Evolutionary conservation across 164 flowering plant genomes (phyloP), one percentile per base, ranked within the genome.

Genomic region (Berberis thunbergii): DNA sequence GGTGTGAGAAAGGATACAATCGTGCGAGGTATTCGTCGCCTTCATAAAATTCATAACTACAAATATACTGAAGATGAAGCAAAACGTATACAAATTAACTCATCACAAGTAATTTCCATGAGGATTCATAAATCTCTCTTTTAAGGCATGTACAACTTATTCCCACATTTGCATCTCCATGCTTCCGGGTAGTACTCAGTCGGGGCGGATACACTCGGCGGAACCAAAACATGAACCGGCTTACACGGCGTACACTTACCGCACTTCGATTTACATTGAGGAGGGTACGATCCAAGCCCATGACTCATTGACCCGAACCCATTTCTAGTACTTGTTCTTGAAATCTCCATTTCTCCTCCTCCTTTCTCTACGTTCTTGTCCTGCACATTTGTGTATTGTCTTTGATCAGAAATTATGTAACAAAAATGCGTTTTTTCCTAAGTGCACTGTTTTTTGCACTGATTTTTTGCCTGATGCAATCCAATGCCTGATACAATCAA

Each of bases 91-190:
- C 41, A 39, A 55, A 39, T 41, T 40, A n/a, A 55, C 13, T 26
- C 38, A 40, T 2, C 42, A 55, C 4, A 2, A 55, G 38, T 42
- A n/a, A 10, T 10, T 54, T 10, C 3, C 5, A 8, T 26, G 11
- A 8, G 6, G 5, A 54, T 4, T 6, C n/a, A 6, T 41, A 6
- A 4, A 26, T 50, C n/a, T 41, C n/a, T 39, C 43, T 6, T 0
- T 54, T 67, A 86, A 40, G 93, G 93, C 87, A 84, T 84, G 78
- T 73, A 84, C 64, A 82, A 63, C 73, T 73, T 85, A 76, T 84
- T 82, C 48, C 94, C 87, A 64, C 94, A 87, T 58, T 85, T 87
- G 84, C 94, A 87, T 57, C 94, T 76, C 92, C 92, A 86, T 0
- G 87, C 89, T 58, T 86, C 89, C 0, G 92, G 92, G 71, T 85